Conservation (phyloP, 805 yeast genomes). For the Candida tammaniensis region DNA sequence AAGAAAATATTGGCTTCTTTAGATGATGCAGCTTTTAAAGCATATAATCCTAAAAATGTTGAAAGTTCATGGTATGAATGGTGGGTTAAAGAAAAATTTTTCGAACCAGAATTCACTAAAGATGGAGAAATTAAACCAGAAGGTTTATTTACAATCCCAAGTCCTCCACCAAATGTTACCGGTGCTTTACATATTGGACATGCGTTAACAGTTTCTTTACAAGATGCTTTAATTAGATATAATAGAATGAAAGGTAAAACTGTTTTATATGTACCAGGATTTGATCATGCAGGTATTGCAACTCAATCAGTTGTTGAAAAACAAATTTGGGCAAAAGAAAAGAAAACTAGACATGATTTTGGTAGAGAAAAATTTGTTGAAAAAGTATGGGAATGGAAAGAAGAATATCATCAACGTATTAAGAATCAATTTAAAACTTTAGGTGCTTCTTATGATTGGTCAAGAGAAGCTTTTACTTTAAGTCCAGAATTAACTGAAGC, state of each 20-base stretch:
- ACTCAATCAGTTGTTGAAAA: constrained; percentile 98
- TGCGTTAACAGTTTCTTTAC: constrained; percentile 92
- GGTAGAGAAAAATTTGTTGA: constrained; percentile 88
- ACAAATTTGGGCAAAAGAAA: constrained; percentile 83
- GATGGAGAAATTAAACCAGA: constrained; percentile 77
- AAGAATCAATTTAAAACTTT: constrained; percentile 78
- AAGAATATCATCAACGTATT: constrained; percentile 83
- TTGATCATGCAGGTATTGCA: constrained; percentile 99
- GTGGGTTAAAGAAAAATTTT: constrained; percentile 90
- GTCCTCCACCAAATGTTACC: constrained; percentile 99
- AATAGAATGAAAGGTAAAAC: constrained; percentile 98
- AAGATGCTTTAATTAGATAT: constrained; percentile 88
- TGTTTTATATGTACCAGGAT: constrained; percentile 89
- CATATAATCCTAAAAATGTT: constrained; percentile 88
- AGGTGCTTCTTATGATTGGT: constrained; percentile 98
- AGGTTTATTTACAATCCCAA: constrained; percentile 87
- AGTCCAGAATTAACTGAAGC: constrained; percentile 74
- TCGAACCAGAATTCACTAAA: constrained; percentile 77
- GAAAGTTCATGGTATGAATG: constrained; percentile 97
- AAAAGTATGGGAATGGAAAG: constrained; percentile 98
- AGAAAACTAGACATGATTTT: constrained; percentile 88
- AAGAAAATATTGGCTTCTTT: constrained; percentile 84
- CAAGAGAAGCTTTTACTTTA: constrained; percentile 89
- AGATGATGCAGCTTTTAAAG: constrained; percentile 90
- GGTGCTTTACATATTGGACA: constrained; percentile 99